Conservation (phyloP, 2,329 filamentous ascomycete genomes). For the Aspergillus udagawae region DNA sequence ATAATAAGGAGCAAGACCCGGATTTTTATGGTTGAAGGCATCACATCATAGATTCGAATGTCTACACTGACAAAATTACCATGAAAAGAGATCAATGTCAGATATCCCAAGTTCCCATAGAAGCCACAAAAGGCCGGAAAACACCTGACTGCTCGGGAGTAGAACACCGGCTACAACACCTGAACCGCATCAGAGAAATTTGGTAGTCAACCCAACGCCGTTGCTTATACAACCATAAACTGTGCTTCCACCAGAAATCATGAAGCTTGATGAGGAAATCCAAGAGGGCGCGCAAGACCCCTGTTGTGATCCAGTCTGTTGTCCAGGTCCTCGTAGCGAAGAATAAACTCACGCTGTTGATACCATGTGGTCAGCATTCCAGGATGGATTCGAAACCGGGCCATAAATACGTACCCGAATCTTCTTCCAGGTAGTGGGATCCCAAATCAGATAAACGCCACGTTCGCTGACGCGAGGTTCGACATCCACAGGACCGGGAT, state of each 20-base stretch:
- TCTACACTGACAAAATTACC: slow-evolving; percentile 1
- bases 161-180: slow-evolving; percentile 22
- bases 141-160: slow-evolving; percentile 22
- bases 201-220: slow-evolving; percentile 30
- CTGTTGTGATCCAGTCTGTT: slow-evolving; percentile 42
- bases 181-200: slow-evolving; percentile 23
- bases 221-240: slow-evolving; percentile 24
- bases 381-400: not conserved
- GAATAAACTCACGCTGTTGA: slow-evolving; percentile 44
- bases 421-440: slow-evolving; percentile 48
- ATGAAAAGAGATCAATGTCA: slow-evolving; percentile 18
- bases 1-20: not conserved
- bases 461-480: slow-evolving; percentile 47
- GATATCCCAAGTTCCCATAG: slow-evolving; percentile 22
- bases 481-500: slow-evolving; percentile 45
- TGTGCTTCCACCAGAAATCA: slow-evolving; percentile 20
- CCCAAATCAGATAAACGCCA: slow-evolving; percentile 51
- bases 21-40: not conserved
- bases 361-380: slow-evolving; percentile 13
- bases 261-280: slow-evolving; percentile 36
- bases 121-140: slow-evolving; percentile 22
- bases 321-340: slow-evolving; percentile 48
- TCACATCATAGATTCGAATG: not conserved
- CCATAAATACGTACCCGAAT: slow-evolving; percentile 36
- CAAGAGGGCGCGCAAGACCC: slow-evolving; percentile 30